A percentile compares a stretch with the other conserved stretches of the same genome.
Evolutionary conservation across 2,329 filamentous ascomycete species (phyloP).

Genomic region (Aspergillus unguis): DNA sequence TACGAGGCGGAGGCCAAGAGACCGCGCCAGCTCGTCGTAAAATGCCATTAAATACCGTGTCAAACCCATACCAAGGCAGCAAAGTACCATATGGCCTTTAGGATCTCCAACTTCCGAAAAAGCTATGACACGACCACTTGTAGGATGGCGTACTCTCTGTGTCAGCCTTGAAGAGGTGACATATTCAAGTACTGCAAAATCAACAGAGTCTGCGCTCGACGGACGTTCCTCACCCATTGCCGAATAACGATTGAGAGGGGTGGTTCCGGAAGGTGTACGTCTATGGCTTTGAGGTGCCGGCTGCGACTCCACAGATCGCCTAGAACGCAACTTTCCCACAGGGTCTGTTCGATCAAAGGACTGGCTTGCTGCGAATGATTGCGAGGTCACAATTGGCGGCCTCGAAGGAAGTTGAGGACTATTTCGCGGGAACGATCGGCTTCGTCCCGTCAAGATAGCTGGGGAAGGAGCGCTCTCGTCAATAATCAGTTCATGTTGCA

Average conservation of each 20-base stretch:
- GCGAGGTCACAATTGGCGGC: slow-evolving; percentile 24
- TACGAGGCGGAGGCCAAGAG: slow-evolving; percentile 82
- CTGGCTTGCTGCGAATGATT: slow-evolving; percentile 24
- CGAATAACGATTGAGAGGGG: slow-evolving; percentile 40
- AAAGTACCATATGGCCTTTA: slow-evolving; percentile 86
- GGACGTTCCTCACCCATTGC: slow-evolving; percentile 65
- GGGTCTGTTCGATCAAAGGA: slow-evolving; percentile 32
- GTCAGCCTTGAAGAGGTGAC: slow-evolving; percentile 78
- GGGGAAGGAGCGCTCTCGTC: slow-evolving; percentile 69
- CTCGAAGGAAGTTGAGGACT: slow-evolving; percentile 29
- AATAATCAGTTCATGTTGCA: slow-evolving; percentile 15
- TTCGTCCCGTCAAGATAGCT: slow-evolving; percentile 60
- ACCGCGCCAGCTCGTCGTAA: slow-evolving; percentile 90
- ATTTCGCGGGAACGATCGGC: slow-evolving; percentile 30
- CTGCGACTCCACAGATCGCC: slow-evolving; percentile 29
- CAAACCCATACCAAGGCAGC: slow-evolving; percentile 95
- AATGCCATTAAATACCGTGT: slow-evolving; percentile 96
- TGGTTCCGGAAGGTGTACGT: slow-evolving; percentile 39
- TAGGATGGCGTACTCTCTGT: slow-evolving; percentile 81
- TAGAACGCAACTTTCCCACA: slow-evolving; percentile 24
- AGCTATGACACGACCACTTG: slow-evolving; percentile 82
- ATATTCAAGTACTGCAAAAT: slow-evolving; percentile 82
- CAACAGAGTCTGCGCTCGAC: slow-evolving; percentile 78
- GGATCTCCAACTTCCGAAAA: slow-evolving; percentile 97
- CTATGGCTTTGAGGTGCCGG: slow-evolving; percentile 32